These are phyloP conservation scores for Leucaena leucocephala DNA, from an alignment of 306 rosid species.

Conservation along the genomic window DNA sequence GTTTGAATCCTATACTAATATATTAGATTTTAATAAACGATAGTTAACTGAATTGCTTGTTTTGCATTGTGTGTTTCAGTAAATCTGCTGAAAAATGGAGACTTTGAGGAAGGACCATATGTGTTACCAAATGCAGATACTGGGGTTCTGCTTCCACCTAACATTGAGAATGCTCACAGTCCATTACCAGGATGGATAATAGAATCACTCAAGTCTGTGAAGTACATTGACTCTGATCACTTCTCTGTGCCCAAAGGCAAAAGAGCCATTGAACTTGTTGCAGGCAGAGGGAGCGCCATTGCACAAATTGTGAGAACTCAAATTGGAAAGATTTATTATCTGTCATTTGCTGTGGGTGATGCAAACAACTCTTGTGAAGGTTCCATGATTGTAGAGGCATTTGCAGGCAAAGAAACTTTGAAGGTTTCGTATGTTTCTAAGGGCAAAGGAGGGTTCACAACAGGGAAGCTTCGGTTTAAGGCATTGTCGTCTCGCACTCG, in stretches of 20 bases:
- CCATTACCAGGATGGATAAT: slow-evolving; percentile 84
- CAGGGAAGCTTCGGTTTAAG: slow-evolving; percentile 53
- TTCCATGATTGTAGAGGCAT: slow-evolving; percentile 62
- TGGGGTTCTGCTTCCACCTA: slow-evolving; percentile 81
- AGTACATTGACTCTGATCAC: slow-evolving; percentile 75
- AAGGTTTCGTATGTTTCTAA: slow-evolving; percentile 57
- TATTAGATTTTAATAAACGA: too few relatives aligned
- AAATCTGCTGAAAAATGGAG: slow-evolving; percentile 71
- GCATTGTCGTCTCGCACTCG: slow-evolving; percentile 58
- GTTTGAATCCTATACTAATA: not conserved
- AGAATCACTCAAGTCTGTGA: slow-evolving; percentile 83
- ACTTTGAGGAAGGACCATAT: slow-evolving; percentile 81
- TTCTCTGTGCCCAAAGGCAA: slow-evolving; percentile 62
- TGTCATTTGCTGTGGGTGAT: slow-evolving; percentile 75
- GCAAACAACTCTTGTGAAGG: slow-evolving; percentile 72
- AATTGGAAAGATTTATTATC: slow-evolving; percentile 51
- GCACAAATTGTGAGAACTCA: slow-evolving; percentile 61
- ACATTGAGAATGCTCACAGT: slow-evolving; percentile 63
- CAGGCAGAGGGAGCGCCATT: slow-evolving; percentile 77
- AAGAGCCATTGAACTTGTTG: slow-evolving; percentile 78
- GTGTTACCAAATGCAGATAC: slow-evolving; percentile 51
- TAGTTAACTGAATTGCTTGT: not conserved
- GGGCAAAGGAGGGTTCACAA: slow-evolving; percentile 67
- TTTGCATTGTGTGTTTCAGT: slow-evolving; percentile 40
- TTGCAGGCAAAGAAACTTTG: slow-evolving; percentile 52